Evolutionary conservation across 495 filamentous ascomycete genomes (phyloP).

Genomic region (Neurospora tetrasperma): DNA sequence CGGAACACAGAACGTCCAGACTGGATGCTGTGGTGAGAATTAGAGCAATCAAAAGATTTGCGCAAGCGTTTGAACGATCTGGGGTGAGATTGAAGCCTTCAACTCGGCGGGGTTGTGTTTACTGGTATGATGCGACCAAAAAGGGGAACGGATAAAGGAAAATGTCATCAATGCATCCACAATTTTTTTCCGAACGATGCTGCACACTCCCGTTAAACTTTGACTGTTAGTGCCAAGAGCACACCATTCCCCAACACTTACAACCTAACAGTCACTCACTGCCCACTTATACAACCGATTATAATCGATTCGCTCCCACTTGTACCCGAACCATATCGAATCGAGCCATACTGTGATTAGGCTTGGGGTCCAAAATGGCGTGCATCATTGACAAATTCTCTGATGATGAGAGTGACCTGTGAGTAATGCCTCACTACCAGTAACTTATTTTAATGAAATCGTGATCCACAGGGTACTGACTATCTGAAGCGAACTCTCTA

Average conservation of each 20-base stretch:
- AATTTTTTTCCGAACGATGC: background rate
- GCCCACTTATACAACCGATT: background rate
- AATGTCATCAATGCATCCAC: background rate
- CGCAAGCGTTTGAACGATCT: background rate
- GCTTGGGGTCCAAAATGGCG: background rate
- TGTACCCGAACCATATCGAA: background rate
- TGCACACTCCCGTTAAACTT: background rate
- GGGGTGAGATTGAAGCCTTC: background rate
- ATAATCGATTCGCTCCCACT: background rate
- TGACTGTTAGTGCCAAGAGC: background rate
- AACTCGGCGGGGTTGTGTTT: background rate
- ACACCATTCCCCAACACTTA: background rate
- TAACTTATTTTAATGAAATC: background rate
- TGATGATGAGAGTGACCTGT: conserved; percentile 18
- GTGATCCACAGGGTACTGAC: background rate
- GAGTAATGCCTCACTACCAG: conserved; percentile 9
- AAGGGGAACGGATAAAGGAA: background rate
- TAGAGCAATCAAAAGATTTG: background rate
- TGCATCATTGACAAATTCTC: background rate
- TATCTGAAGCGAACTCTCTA: conserved; percentile 42
- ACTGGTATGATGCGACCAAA: background rate
- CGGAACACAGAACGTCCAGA: background rate
- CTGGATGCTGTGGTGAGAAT: background rate
- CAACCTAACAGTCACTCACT: background rate
- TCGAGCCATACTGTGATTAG: background rate